These are phyloP conservation scores for Ceratocystis albifundus DNA, from an alignment of 2,329 filamentous ascomycete genomes.

Conservation along the genomic window DNA sequence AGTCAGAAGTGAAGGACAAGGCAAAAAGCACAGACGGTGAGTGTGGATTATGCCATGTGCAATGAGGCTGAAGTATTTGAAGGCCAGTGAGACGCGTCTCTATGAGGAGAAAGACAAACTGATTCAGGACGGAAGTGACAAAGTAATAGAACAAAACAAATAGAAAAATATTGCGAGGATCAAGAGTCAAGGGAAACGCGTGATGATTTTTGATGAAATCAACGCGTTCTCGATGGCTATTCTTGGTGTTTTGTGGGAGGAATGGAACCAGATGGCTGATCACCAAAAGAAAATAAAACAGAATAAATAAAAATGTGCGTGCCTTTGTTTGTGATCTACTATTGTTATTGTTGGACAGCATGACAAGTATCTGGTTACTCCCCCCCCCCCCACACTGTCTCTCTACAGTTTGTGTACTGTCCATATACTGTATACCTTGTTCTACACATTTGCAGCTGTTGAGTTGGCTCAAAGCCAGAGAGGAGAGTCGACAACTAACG, in stretches of 20 bases:
- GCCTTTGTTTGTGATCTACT: neutral
- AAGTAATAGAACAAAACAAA: too few relatives aligned
- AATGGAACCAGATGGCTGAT: neutral
- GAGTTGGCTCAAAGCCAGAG: too few relatives aligned
- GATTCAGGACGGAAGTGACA: neutral
- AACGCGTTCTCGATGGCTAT: neutral
- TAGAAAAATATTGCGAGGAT: too few relatives aligned
- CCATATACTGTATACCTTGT: too few relatives aligned
- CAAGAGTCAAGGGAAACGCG: neutral
- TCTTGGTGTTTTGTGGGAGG: conserved; percentile 1
- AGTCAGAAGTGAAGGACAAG: too few relatives aligned
- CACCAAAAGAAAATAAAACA: neutral
- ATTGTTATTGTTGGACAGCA: neutral
- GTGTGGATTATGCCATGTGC: too few relatives aligned
- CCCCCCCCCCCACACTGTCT: neutral
- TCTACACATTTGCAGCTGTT: too few relatives aligned
- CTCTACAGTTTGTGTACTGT: too few relatives aligned
- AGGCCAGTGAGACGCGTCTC: neutral
- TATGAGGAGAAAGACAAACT: neutral
- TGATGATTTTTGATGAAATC: neutral
- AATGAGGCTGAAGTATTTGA: too few relatives aligned
- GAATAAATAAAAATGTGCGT: neutral
- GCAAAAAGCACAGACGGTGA: too few relatives aligned
- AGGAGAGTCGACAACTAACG: too few relatives aligned
- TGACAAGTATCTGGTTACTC: too few relatives aligned